Base-by-base conservation (phyloP, 768 basidiomycete genomes). In the Mycena amicta region DNA sequence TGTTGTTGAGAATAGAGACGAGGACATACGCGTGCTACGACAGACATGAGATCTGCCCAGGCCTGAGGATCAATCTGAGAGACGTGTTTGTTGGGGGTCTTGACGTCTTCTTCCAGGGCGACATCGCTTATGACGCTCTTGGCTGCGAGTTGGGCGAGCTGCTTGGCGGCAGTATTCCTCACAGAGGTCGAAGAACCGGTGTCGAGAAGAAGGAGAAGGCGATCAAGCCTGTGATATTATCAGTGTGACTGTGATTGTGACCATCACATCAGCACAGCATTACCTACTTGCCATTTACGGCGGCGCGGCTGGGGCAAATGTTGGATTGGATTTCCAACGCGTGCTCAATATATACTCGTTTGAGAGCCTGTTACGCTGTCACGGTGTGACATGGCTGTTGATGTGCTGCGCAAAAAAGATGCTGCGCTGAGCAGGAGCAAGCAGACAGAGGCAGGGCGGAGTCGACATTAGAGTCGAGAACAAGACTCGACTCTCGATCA, bases 91-190 rank as follows among this genome's bases (percentile, higher is more conserved):
- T 86, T 82, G 54, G 68, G 76, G 30, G 82, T 75, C 70, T 91
- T 92, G 64, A 89, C 74, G 71, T 92, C 87, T 60, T 93, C 90
- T 67, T 92, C 89, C 64, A 87, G 75, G n/a, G 85, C 79, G 52
- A 92, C 88, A 79, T 93, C 91, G 68, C 83, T 87, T 56, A 87
- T 86, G 57, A 97, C 89, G 64, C 88, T 88, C 73, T 93, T 89
- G 20, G 85, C 88, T 0, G 94, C 94, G 52, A 99, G 80, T 62
- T 95, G 92, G 0, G 95, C 95, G 45, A 99, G 81, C 71, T 99
- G 97, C 68, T 93, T 95, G 4, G 95, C 95, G 0, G 97, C 96
- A n/a, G 97, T 97, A 61, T 87, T 87, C 70, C 95, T 85, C 64
- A 99, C 89, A 50, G 90, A 89, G 40, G 83, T 75, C 3, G 94